Percentiles rank a stretch among this genome's conserved stretches.
Conservation (phyloP, 1,139 yeast genomes). For the Saccharomyces pastorianus region DNA sequence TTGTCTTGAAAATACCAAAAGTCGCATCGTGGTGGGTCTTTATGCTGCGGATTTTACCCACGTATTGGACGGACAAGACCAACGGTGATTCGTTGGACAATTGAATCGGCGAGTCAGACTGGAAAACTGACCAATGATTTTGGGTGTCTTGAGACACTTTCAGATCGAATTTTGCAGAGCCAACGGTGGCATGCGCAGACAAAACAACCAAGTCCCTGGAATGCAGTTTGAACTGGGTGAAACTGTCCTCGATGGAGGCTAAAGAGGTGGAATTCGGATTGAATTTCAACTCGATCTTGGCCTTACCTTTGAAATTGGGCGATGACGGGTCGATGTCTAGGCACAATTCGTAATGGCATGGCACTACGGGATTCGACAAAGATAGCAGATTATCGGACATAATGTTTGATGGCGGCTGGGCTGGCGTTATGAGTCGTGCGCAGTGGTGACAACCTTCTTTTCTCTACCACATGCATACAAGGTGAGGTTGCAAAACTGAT, state of each 20-base stretch:
- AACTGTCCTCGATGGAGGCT: slow-evolving; percentile 18
- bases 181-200: slow-evolving; percentile 11
- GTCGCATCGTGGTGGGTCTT: slow-evolving; percentile 51
- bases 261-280: slow-evolving; percentile 16
- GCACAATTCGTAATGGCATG: slow-evolving; percentile 39
- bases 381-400: slow-evolving; percentile 6
- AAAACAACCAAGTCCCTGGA: slow-evolving; percentile 38
- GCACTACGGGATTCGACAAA: slow-evolving; percentile 26
- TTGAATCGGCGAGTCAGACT: slow-evolving; percentile 2
- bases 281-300: slow-evolving; percentile 32
- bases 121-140: slow-evolving; percentile 33
- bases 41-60: slow-evolving; percentile 51
- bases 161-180: slow-evolving; percentile 21
- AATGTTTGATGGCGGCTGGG: neutral
- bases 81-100: neutral
- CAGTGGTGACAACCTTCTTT: neutral
- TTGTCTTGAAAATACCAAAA: slow-evolving; percentile 60
- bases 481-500: neutral
- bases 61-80: slow-evolving; percentile 31
- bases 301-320: slow-evolving; percentile 47
- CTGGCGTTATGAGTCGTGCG: neutral
- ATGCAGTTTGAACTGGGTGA: slow-evolving; percentile 33
- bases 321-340: slow-evolving; percentile 42
- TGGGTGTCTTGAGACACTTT: slow-evolving; percentile 36
- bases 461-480: neutral